Evolutionary conservation across 2,329 filamentous ascomycete genomes (phyloP), one percentile per base, ranked within the genome.

Genomic region (Trichoderma sp.): DNA sequence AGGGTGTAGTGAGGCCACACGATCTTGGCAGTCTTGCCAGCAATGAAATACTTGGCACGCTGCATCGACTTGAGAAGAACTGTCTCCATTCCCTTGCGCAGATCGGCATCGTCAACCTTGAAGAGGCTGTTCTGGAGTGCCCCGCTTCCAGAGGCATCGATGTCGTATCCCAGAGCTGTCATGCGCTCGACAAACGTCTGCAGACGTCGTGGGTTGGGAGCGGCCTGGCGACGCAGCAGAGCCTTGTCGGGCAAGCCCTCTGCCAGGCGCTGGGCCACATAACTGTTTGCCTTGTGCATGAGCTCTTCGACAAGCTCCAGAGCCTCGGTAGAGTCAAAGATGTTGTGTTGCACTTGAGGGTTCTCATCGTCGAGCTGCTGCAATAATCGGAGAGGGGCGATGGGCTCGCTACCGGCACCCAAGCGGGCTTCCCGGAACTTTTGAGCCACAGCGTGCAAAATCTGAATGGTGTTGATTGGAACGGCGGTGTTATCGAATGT

Each of bases 321-420:
- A 3, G 95, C 93, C 11, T 91, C 87, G 14, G 93, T 94, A 34
- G 93, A 95, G 81, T 98, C 92, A 79, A 98, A 99, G 75, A 99
- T 93, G 84, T 98, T 99, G 80, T 94, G 90, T 84, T 97, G 94
- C 53, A 98, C 95, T 3, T 95, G 96, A 68, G 98, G 94, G 81
- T 98, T 98, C 86, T 99, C 96, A 77, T 99, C 96, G 76, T 99
- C 96, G 53, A 98, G 88, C 83, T 97, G 95, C 82, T 97, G 94
- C 73, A 98, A 86, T 61, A 99, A 88, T 71, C 96, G 92, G 67
- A 99, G 89, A 53, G 95, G 91, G 39, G 95, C 92, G 77, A 97
- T 93, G 14, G 92, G 90, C 74, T 92, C 90, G 57, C 90, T 90
- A 43, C 92, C 92, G 67, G 94, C 91, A 71, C 92, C 93, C 72